Base-by-base conservation (phyloP, 345 rosid species). In the Psidium guajava region DNA sequence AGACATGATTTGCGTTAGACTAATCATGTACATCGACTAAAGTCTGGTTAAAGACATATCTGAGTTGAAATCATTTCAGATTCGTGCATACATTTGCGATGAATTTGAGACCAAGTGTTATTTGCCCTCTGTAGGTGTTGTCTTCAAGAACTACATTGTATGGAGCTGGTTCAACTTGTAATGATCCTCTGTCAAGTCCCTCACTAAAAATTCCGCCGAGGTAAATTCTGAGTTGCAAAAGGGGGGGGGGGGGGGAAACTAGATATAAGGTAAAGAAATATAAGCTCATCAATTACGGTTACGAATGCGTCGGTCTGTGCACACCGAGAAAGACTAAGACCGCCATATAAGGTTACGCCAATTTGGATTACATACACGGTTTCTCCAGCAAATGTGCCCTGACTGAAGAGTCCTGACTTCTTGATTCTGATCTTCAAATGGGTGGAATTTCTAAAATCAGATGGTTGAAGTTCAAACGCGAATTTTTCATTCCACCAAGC, bases 401-500 rank as follows among this genome's bases (percentile, higher is more conserved):
- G 89, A 54, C 80, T 87, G 90, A 93, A 91, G 82, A 91, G 88
- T 86, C 92, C 90, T 85, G 83, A 85, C 90, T 92, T 95, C 96
- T 93, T 95, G 87, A 95, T 93, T 86, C 90, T 93, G 83, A 95
- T 84, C 85, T 92, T 97, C 57, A 95, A 89, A 54, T 91, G 92
- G 56, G 88, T 88, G 32, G 91, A 54, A 50, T 87, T 91, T 88
- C 88, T 89, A 95, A 97, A 95, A 44, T 93, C 90, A 57, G 86
- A 81, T 36, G 91, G 83, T 1, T 92, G 92, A 83, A 89, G 92
- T 82, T 93, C 91, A 28, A 96, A 94, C 54, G 56, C 86, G 89
- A 97, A 93, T 89, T 97, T 97, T 92, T 97, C 92, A 89, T 97
- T 95, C 99, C 99, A 97, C 89, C 91, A 81, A 55, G 91, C 93